These are phyloP conservation scores for Ogataea thermomethanolica DNA, from an alignment of 805 yeast species.

Conservation along the genomic window DNA sequence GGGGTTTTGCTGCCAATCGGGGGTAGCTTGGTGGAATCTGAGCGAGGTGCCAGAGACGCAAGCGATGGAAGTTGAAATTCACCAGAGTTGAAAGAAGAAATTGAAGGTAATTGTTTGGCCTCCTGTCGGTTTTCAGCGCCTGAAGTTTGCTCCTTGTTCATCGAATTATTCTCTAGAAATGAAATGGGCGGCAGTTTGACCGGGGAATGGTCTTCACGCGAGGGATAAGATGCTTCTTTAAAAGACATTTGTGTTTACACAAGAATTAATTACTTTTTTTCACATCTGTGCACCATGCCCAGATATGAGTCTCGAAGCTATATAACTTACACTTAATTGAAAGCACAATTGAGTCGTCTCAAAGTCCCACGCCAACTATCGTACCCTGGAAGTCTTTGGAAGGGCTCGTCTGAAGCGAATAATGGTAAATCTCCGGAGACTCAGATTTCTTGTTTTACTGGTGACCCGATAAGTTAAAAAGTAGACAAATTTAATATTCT, in stretches of 20 bases:
- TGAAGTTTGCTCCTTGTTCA: constrained; percentile 7
- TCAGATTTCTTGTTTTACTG: not conserved
- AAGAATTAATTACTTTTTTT: constrained; percentile 1
- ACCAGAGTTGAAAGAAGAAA: constrained; percentile 10
- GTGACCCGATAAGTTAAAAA: too few species aligned
- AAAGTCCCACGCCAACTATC: too few species aligned
- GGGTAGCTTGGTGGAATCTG: constrained; percentile 17
- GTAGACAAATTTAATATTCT: too few species aligned
- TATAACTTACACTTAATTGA: too few species aligned
- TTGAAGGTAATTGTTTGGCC: constrained; percentile 11
- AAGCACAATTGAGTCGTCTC: too few species aligned
- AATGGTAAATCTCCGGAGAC: not conserved
- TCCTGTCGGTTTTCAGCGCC: not conserved
- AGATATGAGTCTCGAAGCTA: too few species aligned
- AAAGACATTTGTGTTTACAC: constrained; percentile 3
- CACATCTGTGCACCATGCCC: constrained; percentile 1
- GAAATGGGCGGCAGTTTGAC: constrained; percentile 29
- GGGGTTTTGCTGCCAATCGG: constrained; percentile 5
- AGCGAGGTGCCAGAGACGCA: constrained; percentile 8
- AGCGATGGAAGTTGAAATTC: constrained; percentile 15
- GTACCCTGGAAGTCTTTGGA: too few species aligned
- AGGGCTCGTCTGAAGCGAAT: too few species aligned
- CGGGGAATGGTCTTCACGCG: constrained; percentile 13
- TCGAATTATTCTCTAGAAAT: constrained; percentile 17
- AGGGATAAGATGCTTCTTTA: constrained; percentile 3